Base-by-base conservation (phyloP, 345 rosid genomes). In the Tarenaya hassleriana region DNA sequence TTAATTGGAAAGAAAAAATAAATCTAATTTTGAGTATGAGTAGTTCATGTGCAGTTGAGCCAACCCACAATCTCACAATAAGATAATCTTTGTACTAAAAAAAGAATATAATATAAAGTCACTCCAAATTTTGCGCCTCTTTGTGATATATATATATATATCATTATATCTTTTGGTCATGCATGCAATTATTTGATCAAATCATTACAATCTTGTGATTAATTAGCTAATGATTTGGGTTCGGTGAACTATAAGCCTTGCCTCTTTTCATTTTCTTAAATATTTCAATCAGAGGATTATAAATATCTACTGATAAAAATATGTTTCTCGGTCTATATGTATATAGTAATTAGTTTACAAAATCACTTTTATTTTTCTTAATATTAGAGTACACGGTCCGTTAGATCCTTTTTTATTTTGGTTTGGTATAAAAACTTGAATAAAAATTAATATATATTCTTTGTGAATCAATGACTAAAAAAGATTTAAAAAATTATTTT, bases 31-130 rank as follows among this genome's bases (percentile, higher is more conserved):
- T 48, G 44, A 27, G 56, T 56, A 34, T 27, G 61, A 60, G 46
- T 41, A 66, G 70, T 66, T 67, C 61, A 67, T 67, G 66, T 67
- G 66, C 62, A 67, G 71, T 67, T 67, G 66, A 67, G 61, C 66
- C 71, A 67, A 67, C 66, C 62, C 71, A 67, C 61, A 60, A 59
- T 66, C 60, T 34, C 66, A 60, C 65, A 66, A 34, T 46, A 47
- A 65, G 59, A 50, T 58, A 58, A 9, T 58, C 37, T 18, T 16
- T 14, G 12, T 42, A 58, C 16, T 12, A 14, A 38, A 15, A 31
- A 37, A 29, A 31, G 10, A 33, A 19, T 52, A n/a, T n/a, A n/a
- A 52, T 21, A 40, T 21, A 40, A 7, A 14, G 41, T 24, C 18
- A 60, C 46, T 53, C 49, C 64, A 65, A 52, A 60, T 47, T 66